Base-by-base conservation (phyloP, 2,329 filamentous ascomycete species). In the Calonectria hongkongensis region DNA sequence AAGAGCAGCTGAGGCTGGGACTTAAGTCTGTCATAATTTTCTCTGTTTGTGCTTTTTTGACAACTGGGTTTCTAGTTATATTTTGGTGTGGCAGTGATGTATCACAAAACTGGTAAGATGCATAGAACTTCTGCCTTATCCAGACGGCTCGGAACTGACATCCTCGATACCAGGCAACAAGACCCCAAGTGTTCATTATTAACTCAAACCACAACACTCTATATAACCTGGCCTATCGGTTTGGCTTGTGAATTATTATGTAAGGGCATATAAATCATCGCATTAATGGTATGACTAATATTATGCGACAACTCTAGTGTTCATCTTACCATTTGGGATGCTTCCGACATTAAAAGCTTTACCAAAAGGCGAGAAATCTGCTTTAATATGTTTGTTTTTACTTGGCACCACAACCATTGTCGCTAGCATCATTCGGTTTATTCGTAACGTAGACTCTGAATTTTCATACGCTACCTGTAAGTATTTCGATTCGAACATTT, bases 381-480 rank as follows among this genome's bases (percentile, higher is more conserved):
- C 51, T 4, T 58, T 58, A 4, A 16, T 30, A 15, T 39, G 51
- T n/a, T 30, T 58, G 10, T 58, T 58, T 39, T 21, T 58, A 5
- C 10, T 58, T 1, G 30, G 51, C 7, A 25, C 51, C 3, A 58
- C 51, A 3, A 58, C 51, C n/a, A 58, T 58, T 13, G 51, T 13
- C 36, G 51, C 51, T 9, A 58, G 18, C 6, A 39, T 58, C 8
- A 13, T 30, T 25, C 30, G 51, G 36, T 58, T 58, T n/a, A 16
- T 3, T 58, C 51, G 36, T 5, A 58, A 58, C 13, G 51, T 58
- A 9, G 4, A 58, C 36, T 58, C 30, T 12, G 51, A 58, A 25
- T 58, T 58, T 58, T 58, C 51, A 58, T 58, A 58, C 13, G 25
- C 51, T 15, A 58, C 51, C 3, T 58, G 51, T 58, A n/a, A 36